A percentile compares a stretch with the other conserved stretches of the same genome.
These are phyloP conservation scores for Heimioporus sp. DNA, from an alignment of 768 basidiomycete species.

Conservation along the genomic window DNA sequence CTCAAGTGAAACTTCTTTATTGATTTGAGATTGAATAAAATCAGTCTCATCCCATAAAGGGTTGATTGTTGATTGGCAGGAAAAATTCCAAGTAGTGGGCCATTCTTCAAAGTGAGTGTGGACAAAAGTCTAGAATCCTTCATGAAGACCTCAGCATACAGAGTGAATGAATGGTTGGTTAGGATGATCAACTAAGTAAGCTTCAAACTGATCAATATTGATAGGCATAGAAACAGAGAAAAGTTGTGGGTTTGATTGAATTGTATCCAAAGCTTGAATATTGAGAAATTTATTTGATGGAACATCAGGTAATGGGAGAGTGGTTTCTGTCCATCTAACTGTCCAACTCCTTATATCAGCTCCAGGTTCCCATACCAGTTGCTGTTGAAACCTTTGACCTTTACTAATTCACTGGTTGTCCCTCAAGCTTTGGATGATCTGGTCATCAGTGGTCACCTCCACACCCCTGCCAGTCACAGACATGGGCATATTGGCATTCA, in stretches of 20 bases:
- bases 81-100: neutral
- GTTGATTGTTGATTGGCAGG: too few species aligned
- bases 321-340: neutral
- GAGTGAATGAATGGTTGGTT: constrained; percentile 38
- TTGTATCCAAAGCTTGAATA: neutral
- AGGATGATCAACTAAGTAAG: constrained; percentile 32
- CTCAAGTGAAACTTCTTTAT: neutral
- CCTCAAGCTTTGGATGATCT: neutral
- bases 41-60: too few species aligned
- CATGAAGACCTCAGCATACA: constrained; percentile 24
- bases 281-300: neutral
- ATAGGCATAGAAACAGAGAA: constrained; percentile 40
- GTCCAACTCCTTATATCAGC: too few species aligned
- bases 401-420: neutral
- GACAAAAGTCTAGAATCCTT: constrained; percentile 48
- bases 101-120: constrained; percentile 15
- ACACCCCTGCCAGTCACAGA: neutral
- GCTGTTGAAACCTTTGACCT: neutral
- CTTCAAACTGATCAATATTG: constrained; percentile 30
- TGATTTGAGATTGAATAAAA: neutral
- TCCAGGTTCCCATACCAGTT: neutral
- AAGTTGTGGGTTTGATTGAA: constrained; percentile 19
- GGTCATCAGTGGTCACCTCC: neutral
- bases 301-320: neutral
- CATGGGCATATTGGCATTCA: neutral